phyloP scores from a whole-genome alignment of 768 basidiomycete species.

The Xerocomus spinulosus region DNA sequence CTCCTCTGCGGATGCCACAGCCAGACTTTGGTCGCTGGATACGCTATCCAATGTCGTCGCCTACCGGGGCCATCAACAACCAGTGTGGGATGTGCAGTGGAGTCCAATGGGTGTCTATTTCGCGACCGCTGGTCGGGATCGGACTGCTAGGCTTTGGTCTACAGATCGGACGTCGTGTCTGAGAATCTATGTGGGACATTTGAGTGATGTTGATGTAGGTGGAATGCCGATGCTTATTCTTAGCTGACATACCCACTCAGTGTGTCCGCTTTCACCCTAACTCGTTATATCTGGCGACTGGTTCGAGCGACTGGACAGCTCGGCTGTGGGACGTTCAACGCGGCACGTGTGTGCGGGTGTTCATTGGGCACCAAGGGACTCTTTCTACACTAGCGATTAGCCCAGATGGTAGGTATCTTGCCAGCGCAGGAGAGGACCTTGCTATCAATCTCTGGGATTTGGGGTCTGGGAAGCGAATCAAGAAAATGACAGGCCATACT shows the following conservation, averaged over 20 bases:
- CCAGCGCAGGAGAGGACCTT: conserved; percentile 88
- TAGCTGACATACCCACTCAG: conserved; percentile 38
- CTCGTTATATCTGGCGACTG: conserved; percentile 94
- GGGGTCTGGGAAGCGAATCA: conserved; percentile 88
- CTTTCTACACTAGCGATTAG: conserved; percentile 84
- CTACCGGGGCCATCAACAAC: conserved; percentile 94
- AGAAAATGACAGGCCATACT: conserved; percentile 94
- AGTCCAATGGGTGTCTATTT: conserved; percentile 98
- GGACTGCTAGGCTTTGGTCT: conserved; percentile 94
- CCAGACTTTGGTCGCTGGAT: conserved; percentile 92
- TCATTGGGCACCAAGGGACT: conserved; percentile 90
- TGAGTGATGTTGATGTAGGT: conserved; percentile 95
- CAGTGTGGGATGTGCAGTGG: conserved; percentile 99
- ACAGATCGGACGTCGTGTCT: conserved; percentile 85
- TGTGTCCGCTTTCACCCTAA: conserved; percentile 97
- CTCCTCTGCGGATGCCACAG: conserved; percentile 86
- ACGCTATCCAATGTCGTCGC: conserved; percentile 91
- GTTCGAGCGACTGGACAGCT: conserved; percentile 94
- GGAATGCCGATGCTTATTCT: background rate
- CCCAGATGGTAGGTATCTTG: conserved; percentile 91
- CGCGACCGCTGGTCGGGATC: conserved; percentile 89
- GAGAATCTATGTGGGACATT: conserved; percentile 90
- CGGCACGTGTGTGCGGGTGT: conserved; percentile 89
- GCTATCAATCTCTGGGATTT: conserved; percentile 97
- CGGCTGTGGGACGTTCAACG: conserved; percentile 98